Percentiles rank a stretch among this genome's conserved stretches.
These are phyloP conservation scores for Porphyra umbilicalis DNA, from an alignment of 31 red algal genomes.

Conservation along the genomic window DNA sequence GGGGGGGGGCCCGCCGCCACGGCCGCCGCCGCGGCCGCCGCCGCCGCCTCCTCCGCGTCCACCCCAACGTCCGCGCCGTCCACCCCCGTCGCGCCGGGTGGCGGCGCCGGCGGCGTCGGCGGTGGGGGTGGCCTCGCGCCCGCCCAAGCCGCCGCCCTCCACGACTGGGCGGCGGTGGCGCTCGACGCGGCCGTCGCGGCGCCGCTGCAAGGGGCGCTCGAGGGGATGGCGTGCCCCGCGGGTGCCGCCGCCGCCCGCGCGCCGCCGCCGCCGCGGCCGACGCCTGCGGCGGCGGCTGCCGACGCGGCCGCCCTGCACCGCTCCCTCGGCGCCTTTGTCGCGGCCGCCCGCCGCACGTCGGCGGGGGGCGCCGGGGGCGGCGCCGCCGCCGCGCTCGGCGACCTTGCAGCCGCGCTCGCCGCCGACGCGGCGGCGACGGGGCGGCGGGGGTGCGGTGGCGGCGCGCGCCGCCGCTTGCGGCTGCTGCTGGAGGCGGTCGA, in stretches of 20 bases:
- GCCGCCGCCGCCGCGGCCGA: not conserved
- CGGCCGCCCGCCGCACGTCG: not conserved
- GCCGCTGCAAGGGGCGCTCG: not conserved
- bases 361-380: not conserved
- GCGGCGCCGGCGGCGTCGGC: not conserved
- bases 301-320: not conserved
- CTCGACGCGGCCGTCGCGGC: not conserved
- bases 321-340: not conserved
- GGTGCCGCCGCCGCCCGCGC: not conserved
- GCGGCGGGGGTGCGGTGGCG: not conserved
- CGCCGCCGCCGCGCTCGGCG: not conserved
- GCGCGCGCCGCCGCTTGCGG: not conserved
- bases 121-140: not conserved
- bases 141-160: not conserved
- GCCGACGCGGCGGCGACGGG: not conserved
- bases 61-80: too few species aligned
- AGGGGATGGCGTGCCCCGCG: not conserved
- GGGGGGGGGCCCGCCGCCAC: not conserved
- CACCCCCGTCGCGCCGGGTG: not conserved
- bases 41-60: not conserved
- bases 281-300: not conserved
- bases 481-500: not conserved
- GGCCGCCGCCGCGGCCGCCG: not conserved
- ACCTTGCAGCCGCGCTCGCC: not conserved
- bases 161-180: not conserved